phyloP scores from a whole-genome alignment of 345 rosid species.

The Eucalyptus guilfoylei region DNA sequence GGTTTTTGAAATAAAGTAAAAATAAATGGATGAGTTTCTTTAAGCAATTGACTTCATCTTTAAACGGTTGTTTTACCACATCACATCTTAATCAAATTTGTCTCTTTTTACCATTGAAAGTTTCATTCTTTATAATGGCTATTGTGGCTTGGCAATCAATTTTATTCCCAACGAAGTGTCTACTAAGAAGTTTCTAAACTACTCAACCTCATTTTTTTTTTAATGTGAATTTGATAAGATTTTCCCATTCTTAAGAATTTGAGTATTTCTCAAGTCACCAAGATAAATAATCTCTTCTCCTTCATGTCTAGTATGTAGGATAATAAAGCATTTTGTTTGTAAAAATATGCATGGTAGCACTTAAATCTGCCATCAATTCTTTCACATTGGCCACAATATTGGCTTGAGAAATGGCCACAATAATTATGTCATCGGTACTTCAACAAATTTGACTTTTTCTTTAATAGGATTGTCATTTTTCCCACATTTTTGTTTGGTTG shows the following conservation, averaged over 20 bases:
- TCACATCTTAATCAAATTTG: neutral
- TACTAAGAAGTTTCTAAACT: neutral
- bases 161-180: too few species aligned
- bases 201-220: neutral
- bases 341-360: neutral
- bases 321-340: neutral
- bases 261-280: neutral
- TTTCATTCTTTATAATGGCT: too few species aligned
- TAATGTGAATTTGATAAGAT: neutral
- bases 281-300: neutral
- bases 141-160: too few species aligned
- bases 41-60: neutral
- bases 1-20: too few species aligned
- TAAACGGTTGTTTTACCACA: neutral
- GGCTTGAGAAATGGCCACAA: too few species aligned
- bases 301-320: neutral
- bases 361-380: neutral
- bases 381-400: neutral
- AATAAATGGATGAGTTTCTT: neutral
- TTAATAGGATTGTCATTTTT: neutral
- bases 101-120: neutral
- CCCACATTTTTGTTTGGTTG: neutral
- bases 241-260: neutral
- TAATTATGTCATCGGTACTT: neutral
- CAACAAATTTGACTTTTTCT: neutral